Conservation (phyloP, 1,284 basidiomycete genomes). For the Malassezia sympodialis region DNA sequence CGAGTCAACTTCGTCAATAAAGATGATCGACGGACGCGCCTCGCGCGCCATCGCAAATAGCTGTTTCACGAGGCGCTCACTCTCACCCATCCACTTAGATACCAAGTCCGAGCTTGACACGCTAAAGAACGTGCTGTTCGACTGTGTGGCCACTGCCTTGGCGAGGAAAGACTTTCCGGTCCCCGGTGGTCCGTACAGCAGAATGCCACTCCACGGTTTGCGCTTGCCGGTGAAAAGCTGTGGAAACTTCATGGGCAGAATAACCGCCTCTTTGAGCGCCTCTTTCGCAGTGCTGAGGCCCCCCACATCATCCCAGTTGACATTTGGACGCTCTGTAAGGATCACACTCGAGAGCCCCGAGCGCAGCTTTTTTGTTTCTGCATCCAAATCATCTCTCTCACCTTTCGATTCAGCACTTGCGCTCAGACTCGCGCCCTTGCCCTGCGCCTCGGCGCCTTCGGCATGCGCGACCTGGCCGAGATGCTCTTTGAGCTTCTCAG, state of each 20-base stretch:
- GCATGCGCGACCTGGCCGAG: slow-evolving; percentile 48
- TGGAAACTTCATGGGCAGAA: slow-evolving; percentile 95
- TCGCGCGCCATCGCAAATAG: slow-evolving; percentile 93
- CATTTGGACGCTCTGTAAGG: slow-evolving; percentile 84
- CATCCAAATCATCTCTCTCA: slow-evolving; percentile 66
- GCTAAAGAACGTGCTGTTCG: slow-evolving; percentile 93
- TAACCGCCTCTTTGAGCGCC: slow-evolving; percentile 92
- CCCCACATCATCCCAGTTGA: slow-evolving; percentile 96
- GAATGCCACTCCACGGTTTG: slow-evolving; percentile 89
- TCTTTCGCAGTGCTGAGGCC: slow-evolving; percentile 90
- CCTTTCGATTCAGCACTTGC: slow-evolving; percentile 43
- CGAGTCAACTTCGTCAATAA: slow-evolving; percentile 97
- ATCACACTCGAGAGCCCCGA: slow-evolving; percentile 80
- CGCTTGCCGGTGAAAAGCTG: slow-evolving; percentile 96
- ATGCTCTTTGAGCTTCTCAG: slow-evolving; percentile 75
- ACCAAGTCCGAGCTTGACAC: slow-evolving; percentile 91
- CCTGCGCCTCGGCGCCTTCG: slow-evolving; percentile 53
- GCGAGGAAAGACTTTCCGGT: slow-evolving; percentile 65
- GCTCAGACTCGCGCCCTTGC: slow-evolving; percentile 48
- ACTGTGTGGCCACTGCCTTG: slow-evolving; percentile 96
- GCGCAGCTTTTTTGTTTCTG: slow-evolving; percentile 88
- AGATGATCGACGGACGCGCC: slow-evolving; percentile 92
- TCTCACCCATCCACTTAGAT: slow-evolving; percentile 99
- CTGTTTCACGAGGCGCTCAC: slow-evolving; percentile 83
- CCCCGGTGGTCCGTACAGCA: slow-evolving; percentile 68